A percentile compares a stretch with the other conserved stretches of the same genome.
Evolutionary conservation across 1,139 yeast species (phyloP).

Genomic region (Geotrichum fermentans): DNA sequence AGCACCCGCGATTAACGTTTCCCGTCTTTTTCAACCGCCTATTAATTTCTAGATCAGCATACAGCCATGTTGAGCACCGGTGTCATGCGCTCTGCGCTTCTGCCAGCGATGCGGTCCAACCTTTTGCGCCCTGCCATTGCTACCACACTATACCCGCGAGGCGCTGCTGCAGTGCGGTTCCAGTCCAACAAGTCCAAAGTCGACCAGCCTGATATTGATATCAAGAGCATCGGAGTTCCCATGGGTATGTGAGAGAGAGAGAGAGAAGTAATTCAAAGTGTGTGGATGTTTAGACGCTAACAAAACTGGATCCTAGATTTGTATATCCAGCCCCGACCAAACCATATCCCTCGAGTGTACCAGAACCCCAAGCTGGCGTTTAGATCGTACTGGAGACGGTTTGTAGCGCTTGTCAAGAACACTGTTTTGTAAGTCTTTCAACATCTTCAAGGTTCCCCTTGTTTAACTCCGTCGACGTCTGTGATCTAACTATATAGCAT

Average conservation of each 20-base stretch:
- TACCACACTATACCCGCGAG: not conserved
- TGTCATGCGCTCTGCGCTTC: slow-evolving; percentile 1
- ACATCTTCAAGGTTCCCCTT: slow-evolving; percentile 21
- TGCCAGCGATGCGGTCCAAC: not conserved
- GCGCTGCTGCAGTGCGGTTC: not conserved
- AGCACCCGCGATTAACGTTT: not conserved
- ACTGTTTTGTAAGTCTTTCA: slow-evolving; percentile 42
- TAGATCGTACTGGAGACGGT: slow-evolving; percentile 44
- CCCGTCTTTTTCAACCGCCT: too few species aligned
- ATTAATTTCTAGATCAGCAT: not conserved
- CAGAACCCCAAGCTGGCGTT: slow-evolving; percentile 41
- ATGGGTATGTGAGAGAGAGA: slow-evolving; percentile 30
- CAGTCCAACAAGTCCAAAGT: slow-evolving; percentile 16
- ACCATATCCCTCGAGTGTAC: slow-evolving; percentile 44
- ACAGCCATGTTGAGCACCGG: not conserved
- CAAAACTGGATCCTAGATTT: slow-evolving; percentile 21
- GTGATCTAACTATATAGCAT: slow-evolving; percentile 41
- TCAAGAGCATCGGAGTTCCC: slow-evolving; percentile 30
- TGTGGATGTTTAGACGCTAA: not conserved
- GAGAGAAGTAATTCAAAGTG: too few species aligned
- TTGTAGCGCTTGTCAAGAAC: slow-evolving; percentile 54
- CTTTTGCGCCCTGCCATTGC: not conserved
- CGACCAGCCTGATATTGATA: slow-evolving; percentile 20
- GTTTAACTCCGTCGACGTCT: slow-evolving; percentile 26
- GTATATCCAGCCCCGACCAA: slow-evolving; percentile 46